These are phyloP conservation scores for Buxus sempervirens DNA, from an alignment of 164 flowering plant species.

Conservation along the genomic window DNA sequence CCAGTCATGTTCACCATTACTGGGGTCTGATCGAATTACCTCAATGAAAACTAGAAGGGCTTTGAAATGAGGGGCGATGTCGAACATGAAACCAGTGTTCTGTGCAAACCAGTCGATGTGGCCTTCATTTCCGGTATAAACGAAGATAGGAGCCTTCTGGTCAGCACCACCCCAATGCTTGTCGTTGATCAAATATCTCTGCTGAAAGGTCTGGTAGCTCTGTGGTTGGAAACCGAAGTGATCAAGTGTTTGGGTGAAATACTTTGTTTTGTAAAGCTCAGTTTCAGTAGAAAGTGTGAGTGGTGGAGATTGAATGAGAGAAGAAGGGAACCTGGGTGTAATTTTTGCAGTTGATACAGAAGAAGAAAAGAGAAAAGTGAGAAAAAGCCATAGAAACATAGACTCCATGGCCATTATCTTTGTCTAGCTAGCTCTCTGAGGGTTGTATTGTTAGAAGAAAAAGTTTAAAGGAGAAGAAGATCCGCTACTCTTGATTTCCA, in stretches of 20 bases:
- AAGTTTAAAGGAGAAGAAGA: not conserved
- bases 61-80: slow-evolving; percentile 61
- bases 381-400: slow-evolving; percentile 6
- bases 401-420: slow-evolving; percentile 8
- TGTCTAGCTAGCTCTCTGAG: not conserved
- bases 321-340: slow-evolving; percentile 33
- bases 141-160: slow-evolving; percentile 70
- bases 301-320: slow-evolving; percentile 20
- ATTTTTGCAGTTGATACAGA: slow-evolving; percentile 18
- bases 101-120: slow-evolving; percentile 81
- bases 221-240: slow-evolving; percentile 70
- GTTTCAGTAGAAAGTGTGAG: slow-evolving; percentile 15
- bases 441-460: not conserved
- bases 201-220: slow-evolving; percentile 70
- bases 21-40: slow-evolving; percentile 42
- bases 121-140: slow-evolving; percentile 84
- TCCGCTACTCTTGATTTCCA: not conserved
- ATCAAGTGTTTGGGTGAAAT: slow-evolving; percentile 79
- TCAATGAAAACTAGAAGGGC: slow-evolving; percentile 77
- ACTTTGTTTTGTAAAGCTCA: slow-evolving; percentile 39
- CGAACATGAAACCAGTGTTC: slow-evolving; percentile 81
- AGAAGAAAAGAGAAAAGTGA: slow-evolving; percentile 13
- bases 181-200: slow-evolving; percentile 62
- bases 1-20: no score
- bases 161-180: slow-evolving; percentile 66